Conservation (phyloP, 305 asterid genomes). For the Fraxinus sp. region DNA sequence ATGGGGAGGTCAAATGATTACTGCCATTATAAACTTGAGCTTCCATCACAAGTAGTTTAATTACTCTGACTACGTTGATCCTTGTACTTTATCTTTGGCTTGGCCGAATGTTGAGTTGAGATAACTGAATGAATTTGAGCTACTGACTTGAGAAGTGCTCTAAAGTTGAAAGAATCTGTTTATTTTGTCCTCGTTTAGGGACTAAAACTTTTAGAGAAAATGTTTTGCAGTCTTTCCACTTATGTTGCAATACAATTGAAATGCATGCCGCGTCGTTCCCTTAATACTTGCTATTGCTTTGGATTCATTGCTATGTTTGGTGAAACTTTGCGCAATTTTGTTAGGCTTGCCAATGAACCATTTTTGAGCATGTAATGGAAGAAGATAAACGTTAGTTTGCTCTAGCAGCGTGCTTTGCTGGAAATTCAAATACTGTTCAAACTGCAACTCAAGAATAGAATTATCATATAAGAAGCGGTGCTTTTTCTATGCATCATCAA, state of each 20-base stretch:
- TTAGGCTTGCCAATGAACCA: not conserved
- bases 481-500: not conserved
- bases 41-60: not conserved
- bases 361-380: not conserved
- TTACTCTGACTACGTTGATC: not conserved
- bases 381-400: not conserved
- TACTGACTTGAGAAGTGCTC: not conserved
- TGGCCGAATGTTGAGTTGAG: not conserved
- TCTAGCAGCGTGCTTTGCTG: not conserved
- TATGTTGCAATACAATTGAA: not conserved
- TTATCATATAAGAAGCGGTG: not conserved
- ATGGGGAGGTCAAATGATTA: conserved; percentile 38
- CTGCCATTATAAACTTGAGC: conserved; percentile 32
- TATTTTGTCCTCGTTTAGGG: not conserved
- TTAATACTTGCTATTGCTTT: not conserved
- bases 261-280: not conserved
- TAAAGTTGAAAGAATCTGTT: not conserved
- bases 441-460: not conserved
- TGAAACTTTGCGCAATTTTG: not conserved
- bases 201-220: not conserved
- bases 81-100: not conserved
- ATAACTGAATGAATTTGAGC: not conserved
- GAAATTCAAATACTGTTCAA: not conserved
- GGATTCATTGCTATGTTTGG: not conserved
- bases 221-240: not conserved